Base-by-base conservation (phyloP, 257 asterid genomes). In the Pogostemon cablin region DNA sequence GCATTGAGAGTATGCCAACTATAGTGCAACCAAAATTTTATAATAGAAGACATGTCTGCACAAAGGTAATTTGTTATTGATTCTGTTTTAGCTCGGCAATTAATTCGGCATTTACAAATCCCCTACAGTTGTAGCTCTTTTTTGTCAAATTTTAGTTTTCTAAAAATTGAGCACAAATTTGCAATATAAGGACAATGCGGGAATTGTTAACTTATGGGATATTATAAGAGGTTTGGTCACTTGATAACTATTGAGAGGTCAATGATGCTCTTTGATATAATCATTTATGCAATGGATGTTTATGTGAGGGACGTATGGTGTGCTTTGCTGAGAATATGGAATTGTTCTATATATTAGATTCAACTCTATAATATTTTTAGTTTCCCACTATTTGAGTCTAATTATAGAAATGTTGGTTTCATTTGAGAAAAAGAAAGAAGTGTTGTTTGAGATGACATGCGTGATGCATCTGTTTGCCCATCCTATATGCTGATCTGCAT, bases 391-490 rank as follows among this genome's bases (percentile, higher is more conserved):
- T 71, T 60, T 68, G 66, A 74, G 57, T 43, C 58, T 58, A 3
- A 10, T 67, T 57, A 67, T 67, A 35, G 62, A 20, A 46, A 47
- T 71, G 20, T 78, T 91, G 99, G 86, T 91, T 76, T 81, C 96
- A 39, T 93, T 93, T 86, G 98, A 93, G 78, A 85, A 93, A 88
- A 93, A 87, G 87, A 93, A 91, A 85, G 96, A 93, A 87, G 99
- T 89, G 73, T 79, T 93, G 65, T 87, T 93, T 80, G 99, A 93
- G 92, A 93, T 91, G 99, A 97, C 91, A 81, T 65, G 83, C 50
- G 43, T 63, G 62, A 54, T 55, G 11, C 53, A 72, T 49, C 20
- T 46, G 34, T 65, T 64, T 35, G 64, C 10, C 38, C 72, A 55
- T 64, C 64, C 57, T 50, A 54, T 12, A 39, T 54, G 52, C 48